phyloP scores from a whole-genome alignment of 2,329 filamentous ascomycete genomes.

The Pseudogymnoascus sp. region DNA sequence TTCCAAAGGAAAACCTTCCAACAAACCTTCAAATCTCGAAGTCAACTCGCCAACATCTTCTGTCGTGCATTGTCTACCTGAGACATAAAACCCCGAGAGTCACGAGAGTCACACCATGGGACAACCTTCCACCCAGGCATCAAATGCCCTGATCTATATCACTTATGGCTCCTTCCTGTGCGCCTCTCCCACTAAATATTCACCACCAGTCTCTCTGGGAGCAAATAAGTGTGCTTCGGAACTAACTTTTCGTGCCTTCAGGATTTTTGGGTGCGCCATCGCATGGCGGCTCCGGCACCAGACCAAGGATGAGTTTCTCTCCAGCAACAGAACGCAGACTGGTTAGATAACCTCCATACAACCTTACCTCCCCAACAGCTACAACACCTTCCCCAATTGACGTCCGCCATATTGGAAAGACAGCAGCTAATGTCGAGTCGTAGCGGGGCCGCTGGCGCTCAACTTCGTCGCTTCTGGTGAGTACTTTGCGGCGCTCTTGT shows the following conservation, averaged over 20 bases:
- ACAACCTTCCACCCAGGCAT: constrained; percentile 63
- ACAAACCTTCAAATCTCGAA: not conserved
- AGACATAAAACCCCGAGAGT: not conserved
- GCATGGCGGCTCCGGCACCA: constrained; percentile 46
- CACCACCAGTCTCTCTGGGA: not conserved
- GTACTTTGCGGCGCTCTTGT: constrained; percentile 38
- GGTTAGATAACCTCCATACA: constrained; percentile 45
- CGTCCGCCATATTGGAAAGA: not conserved
- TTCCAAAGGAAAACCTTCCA: not conserved
- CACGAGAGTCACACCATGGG: constrained; percentile 51
- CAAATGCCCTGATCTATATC: constrained; percentile 75
- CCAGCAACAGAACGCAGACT: constrained; percentile 74
- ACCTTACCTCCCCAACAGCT: constrained; percentile 13
- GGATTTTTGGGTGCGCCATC: constrained; percentile 52
- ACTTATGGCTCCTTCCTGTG: constrained; percentile 74
- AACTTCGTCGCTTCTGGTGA: constrained; percentile 92
- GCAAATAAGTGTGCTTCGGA: not conserved
- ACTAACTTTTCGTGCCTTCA: constrained; percentile 28
- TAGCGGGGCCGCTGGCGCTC: constrained; percentile 71
- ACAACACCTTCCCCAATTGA: not conserved
- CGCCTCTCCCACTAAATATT: constrained; percentile 23
- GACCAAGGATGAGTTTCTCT: constrained; percentile 53
- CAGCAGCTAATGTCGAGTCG: constrained; percentile 15
- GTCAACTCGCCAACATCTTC: not conserved
- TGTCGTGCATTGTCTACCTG: not conserved